A percentile compares a stretch with the other conserved stretches of the same genome.
Conservation (phyloP, 208 protist genomes). For the Leishmania arabica region DNA sequence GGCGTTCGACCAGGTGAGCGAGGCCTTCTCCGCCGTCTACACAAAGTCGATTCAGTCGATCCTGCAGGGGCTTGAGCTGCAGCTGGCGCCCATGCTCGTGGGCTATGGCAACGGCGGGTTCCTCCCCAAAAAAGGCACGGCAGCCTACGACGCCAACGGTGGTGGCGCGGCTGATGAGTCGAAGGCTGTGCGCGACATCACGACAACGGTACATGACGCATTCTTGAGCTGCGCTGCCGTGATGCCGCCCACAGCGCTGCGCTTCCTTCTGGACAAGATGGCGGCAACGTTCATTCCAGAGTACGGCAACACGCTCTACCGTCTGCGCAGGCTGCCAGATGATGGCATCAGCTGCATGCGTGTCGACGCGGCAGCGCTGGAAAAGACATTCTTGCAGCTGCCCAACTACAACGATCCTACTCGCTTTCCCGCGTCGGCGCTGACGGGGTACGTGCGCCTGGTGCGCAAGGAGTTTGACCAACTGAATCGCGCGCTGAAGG, state of each 20-base stretch:
- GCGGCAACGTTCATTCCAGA: slow-evolving; percentile 67
- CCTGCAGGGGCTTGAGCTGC: slow-evolving; percentile 59
- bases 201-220: slow-evolving; percentile 56
- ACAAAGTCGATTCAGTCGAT: slow-evolving; percentile 65
- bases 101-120: slow-evolving; percentile 76
- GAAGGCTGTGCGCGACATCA: slow-evolving; percentile 62
- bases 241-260: slow-evolving; percentile 56
- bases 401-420: slow-evolving; percentile 89
- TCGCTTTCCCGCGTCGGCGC: slow-evolving; percentile 48
- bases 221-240: slow-evolving; percentile 69
- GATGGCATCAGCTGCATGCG: slow-evolving; percentile 71
- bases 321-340: slow-evolving; percentile 50
- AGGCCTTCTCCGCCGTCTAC: slow-evolving; percentile 79
- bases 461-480: slow-evolving; percentile 84
- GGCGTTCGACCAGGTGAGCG: slow-evolving; percentile 71
- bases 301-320: slow-evolving; percentile 77
- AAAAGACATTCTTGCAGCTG: slow-evolving; percentile 80
- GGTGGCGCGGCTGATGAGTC: slow-evolving; percentile 55
- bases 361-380: slow-evolving; percentile 75
- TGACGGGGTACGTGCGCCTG: slow-evolving; percentile 76
- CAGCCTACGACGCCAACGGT: slow-evolving; percentile 14
- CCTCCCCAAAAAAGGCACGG: slow-evolving; percentile 19
- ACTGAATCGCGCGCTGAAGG: slow-evolving; percentile 82
- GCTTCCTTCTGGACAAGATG: slow-evolving; percentile 87
- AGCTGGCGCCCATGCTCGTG: slow-evolving; percentile 53